A percentile compares a stretch with the other conserved stretches of the same genome.
Evolutionary conservation across 306 rosid species (phyloP).

Genomic region (Lablab purpureus): DNA sequence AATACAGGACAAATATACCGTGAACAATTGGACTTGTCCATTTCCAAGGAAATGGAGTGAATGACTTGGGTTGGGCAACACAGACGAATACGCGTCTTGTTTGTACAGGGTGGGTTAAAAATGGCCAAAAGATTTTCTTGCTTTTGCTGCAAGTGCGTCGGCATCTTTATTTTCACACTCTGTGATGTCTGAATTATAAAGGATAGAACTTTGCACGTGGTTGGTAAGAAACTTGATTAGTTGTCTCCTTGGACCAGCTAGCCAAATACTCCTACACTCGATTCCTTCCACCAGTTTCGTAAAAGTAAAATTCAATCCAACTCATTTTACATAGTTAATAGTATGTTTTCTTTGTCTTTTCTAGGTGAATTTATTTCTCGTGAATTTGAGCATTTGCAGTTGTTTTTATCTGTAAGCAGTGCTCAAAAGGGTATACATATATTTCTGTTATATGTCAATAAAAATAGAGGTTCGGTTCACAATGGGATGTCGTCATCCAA

Average conservation of each 20-base stretch:
- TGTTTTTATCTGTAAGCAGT: too few relatives aligned
- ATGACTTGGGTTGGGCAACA: neutral
- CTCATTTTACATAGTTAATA: neutral
- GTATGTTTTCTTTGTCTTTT: neutral
- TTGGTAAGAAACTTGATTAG: neutral
- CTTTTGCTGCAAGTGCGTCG: neutral
- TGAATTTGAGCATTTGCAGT: neutral
- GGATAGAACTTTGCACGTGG: neutral
- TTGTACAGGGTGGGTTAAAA: too few relatives aligned
- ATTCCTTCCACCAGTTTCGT: neutral
- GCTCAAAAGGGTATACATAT: too few relatives aligned
- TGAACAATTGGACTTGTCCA: too few relatives aligned
- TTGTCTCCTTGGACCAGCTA: neutral
- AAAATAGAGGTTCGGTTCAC: too few relatives aligned
- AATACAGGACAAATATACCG: too few relatives aligned
- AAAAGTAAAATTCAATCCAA: neutral
- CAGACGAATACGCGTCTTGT: neutral
- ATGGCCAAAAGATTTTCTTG: neutral
- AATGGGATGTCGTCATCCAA: too few relatives aligned
- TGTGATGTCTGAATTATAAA: neutral
- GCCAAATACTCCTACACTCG: neutral
- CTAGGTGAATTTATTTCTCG: neutral
- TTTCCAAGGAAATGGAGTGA: neutral
- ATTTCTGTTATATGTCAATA: too few relatives aligned
- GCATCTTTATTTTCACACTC: neutral